Evolutionary conservation across 495 filamentous ascomycete genomes (phyloP), one percentile per base, ranked within the genome.

Genomic region (Penicillium cinerascens): DNA sequence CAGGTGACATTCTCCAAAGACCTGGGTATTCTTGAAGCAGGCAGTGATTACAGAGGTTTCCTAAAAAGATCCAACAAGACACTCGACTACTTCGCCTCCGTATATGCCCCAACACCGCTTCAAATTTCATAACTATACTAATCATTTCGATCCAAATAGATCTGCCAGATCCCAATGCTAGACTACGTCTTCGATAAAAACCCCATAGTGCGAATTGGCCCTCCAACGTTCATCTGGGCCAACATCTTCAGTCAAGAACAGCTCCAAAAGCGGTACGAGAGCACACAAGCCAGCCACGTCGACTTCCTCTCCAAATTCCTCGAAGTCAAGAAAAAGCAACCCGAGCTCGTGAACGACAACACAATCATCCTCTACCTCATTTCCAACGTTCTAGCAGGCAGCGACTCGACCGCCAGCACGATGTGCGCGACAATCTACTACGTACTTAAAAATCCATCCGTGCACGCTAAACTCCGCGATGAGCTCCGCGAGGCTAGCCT

Each of bases 401-500:
- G 73, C 25, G 71, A 77, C 47, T 71, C 73, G 2, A 68, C 71
- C 0, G 63, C 54, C 13, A 42, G 36, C 26, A 59, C 68, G 0
- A 65, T 78, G 11, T 61, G 68, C 23, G 59, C 64, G 11, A 52
- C 68, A 8, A 69, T 77, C 29, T 79, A 73, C 54, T 49, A 75
- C 43, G 63, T 78, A 8, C 67, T 71, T n/a, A 61, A 62, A 16
- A 42, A 65, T 21, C 64, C 61, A 0, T 16, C 38, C 11, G 50
- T 69, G 2, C 51, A 68, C 39, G 27, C 49, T 1, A 65, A 55
- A 42, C 51, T 75, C 7, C 52, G 57, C 4, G 38, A 47, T 3
- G 72, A 74, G 20, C 54, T 78, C 3, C 49, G 38, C 0, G 18
- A 16, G 2, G 59, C 56, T 16, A 47, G 55, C 3, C 35, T 64